Conservation (phyloP, 2,329 filamentous ascomycete genomes). For the Monosporascus sp. region DNA sequence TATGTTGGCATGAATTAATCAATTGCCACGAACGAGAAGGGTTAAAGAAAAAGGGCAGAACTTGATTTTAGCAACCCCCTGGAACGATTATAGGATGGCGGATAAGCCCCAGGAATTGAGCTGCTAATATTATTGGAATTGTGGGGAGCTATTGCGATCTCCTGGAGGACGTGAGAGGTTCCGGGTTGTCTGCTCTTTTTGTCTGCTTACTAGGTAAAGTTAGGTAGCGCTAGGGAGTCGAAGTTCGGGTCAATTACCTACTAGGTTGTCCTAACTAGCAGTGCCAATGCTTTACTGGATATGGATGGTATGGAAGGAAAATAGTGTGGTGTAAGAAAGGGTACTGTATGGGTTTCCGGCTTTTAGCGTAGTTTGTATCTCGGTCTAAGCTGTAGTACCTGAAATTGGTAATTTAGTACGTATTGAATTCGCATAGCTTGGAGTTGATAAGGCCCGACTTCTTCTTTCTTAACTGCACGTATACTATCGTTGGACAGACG, state of each 20-base stretch:
- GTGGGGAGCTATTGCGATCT: slow-evolving; percentile 3
- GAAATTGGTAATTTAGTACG: too few relatives aligned
- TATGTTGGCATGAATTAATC: not conserved
- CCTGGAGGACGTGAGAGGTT: not conserved
- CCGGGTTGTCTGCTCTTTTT: not conserved
- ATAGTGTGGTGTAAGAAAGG: too few relatives aligned
- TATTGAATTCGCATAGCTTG: too few relatives aligned
- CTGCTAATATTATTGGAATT: not conserved
- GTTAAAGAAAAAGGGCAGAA: not conserved
- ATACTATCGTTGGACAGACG: too few relatives aligned
- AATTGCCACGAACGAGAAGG: not conserved
- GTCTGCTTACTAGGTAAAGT: not conserved
- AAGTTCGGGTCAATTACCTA: not conserved
- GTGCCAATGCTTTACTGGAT: too few relatives aligned
- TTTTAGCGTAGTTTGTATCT: too few relatives aligned
- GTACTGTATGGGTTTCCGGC: too few relatives aligned
- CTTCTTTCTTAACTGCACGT: too few relatives aligned
- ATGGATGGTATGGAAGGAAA: too few relatives aligned
- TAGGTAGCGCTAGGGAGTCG: not conserved
- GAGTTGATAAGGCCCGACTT: too few relatives aligned
- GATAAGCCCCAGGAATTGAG: not conserved
- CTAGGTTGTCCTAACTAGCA: too few relatives aligned
- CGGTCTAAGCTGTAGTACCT: too few relatives aligned
- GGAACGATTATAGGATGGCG: not conserved
- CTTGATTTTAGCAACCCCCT: not conserved